phyloP scores from a whole-genome alignment of 2,329 filamentous ascomycete genomes.

The Neophaeococcomyces mojaviensis region DNA sequence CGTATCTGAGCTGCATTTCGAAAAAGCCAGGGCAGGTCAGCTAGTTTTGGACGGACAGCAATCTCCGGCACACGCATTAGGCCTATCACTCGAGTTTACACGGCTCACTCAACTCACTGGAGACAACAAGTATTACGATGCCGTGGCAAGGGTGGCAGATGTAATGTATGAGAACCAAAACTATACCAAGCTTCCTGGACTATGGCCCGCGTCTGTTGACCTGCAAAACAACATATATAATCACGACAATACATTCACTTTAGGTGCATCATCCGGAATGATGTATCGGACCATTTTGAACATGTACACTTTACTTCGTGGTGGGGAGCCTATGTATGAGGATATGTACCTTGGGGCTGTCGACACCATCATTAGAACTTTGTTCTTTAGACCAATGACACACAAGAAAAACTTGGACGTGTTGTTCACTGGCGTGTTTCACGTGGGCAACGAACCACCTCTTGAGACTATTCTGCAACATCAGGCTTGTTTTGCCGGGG shows the following conservation, averaged over 20 bases:
- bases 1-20: slow-evolving; percentile 9
- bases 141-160: slow-evolving; percentile 49
- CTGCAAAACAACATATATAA: slow-evolving; percentile 7
- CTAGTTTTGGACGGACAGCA: slow-evolving; percentile 1
- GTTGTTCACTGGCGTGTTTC: slow-evolving; percentile 39
- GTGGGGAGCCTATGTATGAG: slow-evolving; percentile 54
- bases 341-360: slow-evolving; percentile 47
- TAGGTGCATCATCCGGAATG: slow-evolving; percentile 48
- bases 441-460: slow-evolving; percentile 43
- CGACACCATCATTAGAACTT: slow-evolving; percentile 34
- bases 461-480: slow-evolving; percentile 43
- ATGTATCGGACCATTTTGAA: slow-evolving; percentile 52
- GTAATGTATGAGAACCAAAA: slow-evolving; percentile 48
- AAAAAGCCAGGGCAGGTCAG: slow-evolving; percentile 5
- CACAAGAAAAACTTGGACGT: slow-evolving; percentile 38
- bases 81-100: slow-evolving; percentile 30
- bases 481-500: slow-evolving; percentile 49
- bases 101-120: slow-evolving; percentile 56
- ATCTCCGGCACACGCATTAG: neutral
- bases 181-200: slow-evolving; percentile 49
- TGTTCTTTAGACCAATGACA: slow-evolving; percentile 44
- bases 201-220: slow-evolving; percentile 46
- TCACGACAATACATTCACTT: slow-evolving; percentile 35
- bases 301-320: slow-evolving; percentile 62
- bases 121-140: slow-evolving; percentile 55